Evolutionary conservation across 2,329 filamentous ascomycete genomes (phyloP).

Genomic region (Hymenoscyphus linearis): DNA sequence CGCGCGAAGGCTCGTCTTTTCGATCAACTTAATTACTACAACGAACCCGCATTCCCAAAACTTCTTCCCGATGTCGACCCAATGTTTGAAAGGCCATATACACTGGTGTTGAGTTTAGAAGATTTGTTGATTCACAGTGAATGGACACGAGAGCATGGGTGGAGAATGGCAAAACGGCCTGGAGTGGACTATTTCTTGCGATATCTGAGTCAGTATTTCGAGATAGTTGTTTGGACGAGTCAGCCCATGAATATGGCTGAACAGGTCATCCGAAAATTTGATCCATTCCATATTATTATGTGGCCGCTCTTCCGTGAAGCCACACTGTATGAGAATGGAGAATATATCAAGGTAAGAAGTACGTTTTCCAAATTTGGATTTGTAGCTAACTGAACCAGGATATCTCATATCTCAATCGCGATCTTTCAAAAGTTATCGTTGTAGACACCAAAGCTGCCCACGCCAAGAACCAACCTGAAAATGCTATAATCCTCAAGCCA

Average conservation of each 20-base stretch:
- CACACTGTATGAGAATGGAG: slow-evolving; percentile 93
- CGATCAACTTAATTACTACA: slow-evolving; percentile 84
- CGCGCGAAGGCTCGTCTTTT: slow-evolving; percentile 70
- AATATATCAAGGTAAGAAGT: slow-evolving; percentile 80
- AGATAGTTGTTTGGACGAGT: slow-evolving; percentile 91
- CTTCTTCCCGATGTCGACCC: slow-evolving; percentile 79
- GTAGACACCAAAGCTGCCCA: slow-evolving; percentile 82
- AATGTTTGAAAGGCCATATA: slow-evolving; percentile 79
- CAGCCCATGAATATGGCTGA: slow-evolving; percentile 81
- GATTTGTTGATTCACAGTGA: slow-evolving; percentile 92
- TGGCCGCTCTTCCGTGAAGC: slow-evolving; percentile 94
- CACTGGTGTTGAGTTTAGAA: slow-evolving; percentile 85
- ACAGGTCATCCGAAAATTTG: slow-evolving; percentile 84
- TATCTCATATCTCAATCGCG: slow-evolving; percentile 94
- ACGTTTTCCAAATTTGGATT: neutral
- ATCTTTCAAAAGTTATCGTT: slow-evolving; percentile 90
- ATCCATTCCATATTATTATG: slow-evolving; percentile 91
- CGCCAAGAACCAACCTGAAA: slow-evolving; percentile 88
- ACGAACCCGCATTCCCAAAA: slow-evolving; percentile 91
- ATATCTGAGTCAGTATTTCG: slow-evolving; percentile 96
- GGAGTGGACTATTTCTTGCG: slow-evolving; percentile 96
- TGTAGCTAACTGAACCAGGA: slow-evolving; percentile 52
- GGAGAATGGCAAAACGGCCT: slow-evolving; percentile 90
- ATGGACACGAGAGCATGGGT: slow-evolving; percentile 90
- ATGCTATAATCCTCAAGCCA: slow-evolving; percentile 84